A percentile compares a stretch with the other conserved stretches of the same genome.
phyloP scores from a whole-genome alignment of 2,329 filamentous ascomycete species.

The Penicillium sp. region DNA sequence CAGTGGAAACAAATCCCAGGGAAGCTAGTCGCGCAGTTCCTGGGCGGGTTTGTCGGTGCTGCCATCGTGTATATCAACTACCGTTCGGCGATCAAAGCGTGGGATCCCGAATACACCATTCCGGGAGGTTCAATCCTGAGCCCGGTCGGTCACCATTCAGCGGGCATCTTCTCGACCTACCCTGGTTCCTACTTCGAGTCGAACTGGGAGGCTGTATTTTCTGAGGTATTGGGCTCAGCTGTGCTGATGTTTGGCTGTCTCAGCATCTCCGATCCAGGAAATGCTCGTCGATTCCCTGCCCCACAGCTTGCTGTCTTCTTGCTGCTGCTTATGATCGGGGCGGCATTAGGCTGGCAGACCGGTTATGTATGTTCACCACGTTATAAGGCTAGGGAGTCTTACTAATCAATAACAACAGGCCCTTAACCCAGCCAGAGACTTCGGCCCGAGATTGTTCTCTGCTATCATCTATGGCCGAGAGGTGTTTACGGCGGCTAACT shows the following conservation, averaged over 20 bases:
- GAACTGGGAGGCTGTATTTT: slow-evolving; percentile 35
- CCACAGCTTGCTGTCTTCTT: slow-evolving; percentile 29
- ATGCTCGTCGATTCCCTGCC: slow-evolving; percentile 25
- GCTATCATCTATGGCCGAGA: slow-evolving; percentile 31
- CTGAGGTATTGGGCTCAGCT: slow-evolving; percentile 27
- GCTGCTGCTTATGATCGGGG: slow-evolving; percentile 30
- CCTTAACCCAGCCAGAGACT: slow-evolving; percentile 32
- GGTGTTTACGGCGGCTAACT: slow-evolving; percentile 27
- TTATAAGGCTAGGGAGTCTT: not conserved
- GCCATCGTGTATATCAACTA: slow-evolving; percentile 33
- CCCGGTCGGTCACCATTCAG: slow-evolving; percentile 28
- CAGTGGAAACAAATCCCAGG: slow-evolving; percentile 31
- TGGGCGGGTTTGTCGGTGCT: slow-evolving; percentile 32
- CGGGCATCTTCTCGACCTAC: slow-evolving; percentile 31
- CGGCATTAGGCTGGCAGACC: slow-evolving; percentile 34
- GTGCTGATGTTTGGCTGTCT: slow-evolving; percentile 33
- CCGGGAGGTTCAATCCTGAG: slow-evolving; percentile 31
- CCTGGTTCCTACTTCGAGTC: slow-evolving; percentile 25
- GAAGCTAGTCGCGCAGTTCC: slow-evolving; percentile 29
- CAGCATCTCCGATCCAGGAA: slow-evolving; percentile 27
- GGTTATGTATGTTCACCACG: slow-evolving; percentile 28
- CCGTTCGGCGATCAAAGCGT: slow-evolving; percentile 29
- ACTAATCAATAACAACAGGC: slow-evolving; percentile 20
- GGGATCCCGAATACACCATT: slow-evolving; percentile 34
- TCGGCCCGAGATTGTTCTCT: slow-evolving; percentile 32